Conservation (phyloP, 176 grass and related monocot species). For the Avena sativa region DNA sequence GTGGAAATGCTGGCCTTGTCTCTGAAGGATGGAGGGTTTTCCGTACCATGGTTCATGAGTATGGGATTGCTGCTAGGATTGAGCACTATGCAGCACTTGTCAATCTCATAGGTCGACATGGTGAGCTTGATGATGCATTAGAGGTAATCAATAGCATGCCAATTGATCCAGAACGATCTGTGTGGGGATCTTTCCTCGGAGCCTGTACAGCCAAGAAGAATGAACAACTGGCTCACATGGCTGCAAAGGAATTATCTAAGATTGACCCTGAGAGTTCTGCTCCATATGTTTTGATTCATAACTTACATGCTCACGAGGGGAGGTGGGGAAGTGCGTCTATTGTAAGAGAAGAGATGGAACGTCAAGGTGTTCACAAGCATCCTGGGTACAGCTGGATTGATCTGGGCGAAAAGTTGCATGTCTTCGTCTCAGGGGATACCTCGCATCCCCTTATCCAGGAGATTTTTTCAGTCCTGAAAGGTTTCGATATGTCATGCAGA, state of each 20-base stretch:
- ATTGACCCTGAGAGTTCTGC: constrained; percentile 78
- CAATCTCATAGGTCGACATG: constrained; percentile 71
- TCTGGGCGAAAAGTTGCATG: constrained; percentile 57
- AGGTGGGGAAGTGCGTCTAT: constrained; percentile 70
- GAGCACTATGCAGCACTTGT: constrained; percentile 84
- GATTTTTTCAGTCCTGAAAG: constrained; percentile 67
- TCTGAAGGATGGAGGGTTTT: constrained; percentile 67
- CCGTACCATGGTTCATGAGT: constrained; percentile 69
- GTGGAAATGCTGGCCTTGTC: constrained; percentile 68
- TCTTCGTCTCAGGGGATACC: constrained; percentile 79
- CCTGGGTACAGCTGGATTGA: constrained; percentile 86
- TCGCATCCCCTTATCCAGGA: constrained; percentile 62
- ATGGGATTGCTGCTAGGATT: constrained; percentile 52
- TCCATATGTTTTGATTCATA: constrained; percentile 85
- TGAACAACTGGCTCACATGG: constrained; percentile 57
- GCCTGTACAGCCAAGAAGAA: constrained; percentile 76
- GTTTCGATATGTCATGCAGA: constrained; percentile 54
- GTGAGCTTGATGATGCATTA: constrained; percentile 60
- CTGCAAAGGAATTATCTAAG: constrained; percentile 54
- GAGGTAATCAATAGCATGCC: constrained; percentile 65
- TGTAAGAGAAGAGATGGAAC: constrained; percentile 71
- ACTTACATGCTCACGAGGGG: constrained; percentile 73
- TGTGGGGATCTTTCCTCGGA: constrained; percentile 86
- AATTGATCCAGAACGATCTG: constrained; percentile 60
- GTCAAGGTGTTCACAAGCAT: constrained; percentile 66